Percentiles rank a stretch among this genome's conserved stretches.
These are phyloP conservation scores for Chalciporus sphaerocephalus DNA, from an alignment of 768 basidiomycete species.

Conservation along the genomic window DNA sequence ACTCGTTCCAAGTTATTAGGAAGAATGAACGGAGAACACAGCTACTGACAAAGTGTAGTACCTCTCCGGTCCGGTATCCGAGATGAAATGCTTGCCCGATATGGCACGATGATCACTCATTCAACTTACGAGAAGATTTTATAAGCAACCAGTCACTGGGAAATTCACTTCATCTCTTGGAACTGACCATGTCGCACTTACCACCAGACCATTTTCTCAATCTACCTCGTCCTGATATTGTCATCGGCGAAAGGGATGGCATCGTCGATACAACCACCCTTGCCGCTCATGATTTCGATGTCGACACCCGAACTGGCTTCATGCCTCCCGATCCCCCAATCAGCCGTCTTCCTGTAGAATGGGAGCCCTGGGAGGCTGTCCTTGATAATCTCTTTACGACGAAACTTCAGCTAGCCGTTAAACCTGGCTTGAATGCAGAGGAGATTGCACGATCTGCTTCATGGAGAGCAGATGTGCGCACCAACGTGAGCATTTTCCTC, in stretches of 20 bases:
- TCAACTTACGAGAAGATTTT: too few species aligned
- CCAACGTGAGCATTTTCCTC: slow-evolving; percentile 36
- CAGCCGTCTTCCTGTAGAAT: slow-evolving; percentile 53
- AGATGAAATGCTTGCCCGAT: too few species aligned
- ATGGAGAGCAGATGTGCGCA: slow-evolving; percentile 52
- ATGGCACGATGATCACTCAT: too few species aligned
- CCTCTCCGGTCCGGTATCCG: too few species aligned
- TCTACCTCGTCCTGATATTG: slow-evolving; percentile 32
- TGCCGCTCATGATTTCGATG: slow-evolving; percentile 86
- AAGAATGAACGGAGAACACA: too few species aligned
- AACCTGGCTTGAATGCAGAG: slow-evolving; percentile 33
- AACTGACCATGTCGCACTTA: slow-evolving; percentile 11
- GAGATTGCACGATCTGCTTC: slow-evolving; percentile 41
- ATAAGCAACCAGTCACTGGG: too few species aligned
- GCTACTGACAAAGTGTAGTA: too few species aligned
- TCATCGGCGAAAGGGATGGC: slow-evolving; percentile 21
- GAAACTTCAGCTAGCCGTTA: slow-evolving; percentile 54
- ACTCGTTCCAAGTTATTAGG: too few species aligned
- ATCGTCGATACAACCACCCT: slow-evolving; percentile 55
- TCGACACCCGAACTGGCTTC: slow-evolving; percentile 87
- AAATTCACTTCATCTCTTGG: background rate
- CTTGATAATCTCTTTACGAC: slow-evolving; percentile 47
- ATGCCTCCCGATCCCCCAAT: slow-evolving; percentile 79
- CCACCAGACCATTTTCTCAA: slow-evolving; percentile 33
- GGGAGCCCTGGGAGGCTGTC: slow-evolving; percentile 68